Evolutionary conservation across 2,329 filamentous ascomycete genomes (phyloP).

Genomic region (Dothiorella sarmentorum): DNA sequence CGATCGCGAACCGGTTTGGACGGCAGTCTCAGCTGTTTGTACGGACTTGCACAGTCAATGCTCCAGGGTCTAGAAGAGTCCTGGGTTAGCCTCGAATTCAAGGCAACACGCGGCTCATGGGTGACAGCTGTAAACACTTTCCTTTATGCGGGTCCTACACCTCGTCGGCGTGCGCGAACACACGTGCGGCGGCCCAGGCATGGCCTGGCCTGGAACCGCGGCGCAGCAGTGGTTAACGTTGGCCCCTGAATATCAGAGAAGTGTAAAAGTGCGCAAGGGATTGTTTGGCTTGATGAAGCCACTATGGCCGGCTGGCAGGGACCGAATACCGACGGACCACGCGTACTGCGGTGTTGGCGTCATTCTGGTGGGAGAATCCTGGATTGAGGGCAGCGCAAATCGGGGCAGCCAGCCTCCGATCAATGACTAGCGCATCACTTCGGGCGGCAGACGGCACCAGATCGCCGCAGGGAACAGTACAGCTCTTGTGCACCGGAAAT

Average conservation of each 20-base stretch:
- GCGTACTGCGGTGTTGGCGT: conserved; percentile 3
- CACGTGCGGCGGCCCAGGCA: not conserved
- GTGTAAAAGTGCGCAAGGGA: not conserved
- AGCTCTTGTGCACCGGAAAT: not conserved
- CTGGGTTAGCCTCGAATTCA: too few relatives aligned
- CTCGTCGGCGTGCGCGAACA: not conserved
- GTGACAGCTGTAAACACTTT: not conserved
- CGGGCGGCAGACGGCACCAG: conserved; percentile 7
- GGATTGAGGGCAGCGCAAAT: conserved; percentile 9
- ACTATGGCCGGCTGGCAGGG: not conserved
- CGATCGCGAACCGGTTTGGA: too few relatives aligned
- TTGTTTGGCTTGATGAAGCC: not conserved
- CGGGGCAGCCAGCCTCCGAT: not conserved
- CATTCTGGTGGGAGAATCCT: conserved; percentile 4
- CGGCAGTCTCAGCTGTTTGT: too few relatives aligned
- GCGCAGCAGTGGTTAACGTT: not conserved
- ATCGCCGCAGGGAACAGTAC: not conserved
- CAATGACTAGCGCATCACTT: not conserved
- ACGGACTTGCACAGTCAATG: too few relatives aligned
- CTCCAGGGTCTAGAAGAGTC: not conserved
- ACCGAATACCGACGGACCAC: not conserved
- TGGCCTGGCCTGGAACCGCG: not conserved
- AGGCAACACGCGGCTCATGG: too few relatives aligned
- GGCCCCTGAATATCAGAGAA: not conserved
- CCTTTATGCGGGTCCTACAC: not conserved